phyloP scores from a whole-genome alignment of 2,329 filamentous ascomycete species.

The Diaporthe vexans region DNA sequence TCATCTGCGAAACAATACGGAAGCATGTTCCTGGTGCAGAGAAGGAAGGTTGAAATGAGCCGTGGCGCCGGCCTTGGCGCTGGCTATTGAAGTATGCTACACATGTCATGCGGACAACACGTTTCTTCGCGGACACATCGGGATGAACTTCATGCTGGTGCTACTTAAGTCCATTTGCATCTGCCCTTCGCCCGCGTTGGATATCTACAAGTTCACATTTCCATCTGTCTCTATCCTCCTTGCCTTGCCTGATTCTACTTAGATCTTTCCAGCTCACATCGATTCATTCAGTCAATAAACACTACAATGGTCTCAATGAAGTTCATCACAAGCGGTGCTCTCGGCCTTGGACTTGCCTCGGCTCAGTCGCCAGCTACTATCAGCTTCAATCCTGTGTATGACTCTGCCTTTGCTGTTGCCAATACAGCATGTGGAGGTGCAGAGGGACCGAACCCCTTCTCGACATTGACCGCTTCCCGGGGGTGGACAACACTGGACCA shows the following conservation, averaged over 20 bases:
- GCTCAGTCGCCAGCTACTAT: background rate
- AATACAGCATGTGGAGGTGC: constrained; percentile 3
- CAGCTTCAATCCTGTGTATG: constrained; percentile 9
- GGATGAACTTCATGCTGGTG: too few relatives aligned
- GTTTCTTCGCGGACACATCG: background rate
- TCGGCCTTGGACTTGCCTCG: background rate
- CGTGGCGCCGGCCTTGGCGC: background rate
- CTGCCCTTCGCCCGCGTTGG: too few relatives aligned
- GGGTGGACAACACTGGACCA: background rate
- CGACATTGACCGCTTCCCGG: background rate
- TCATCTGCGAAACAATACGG: background rate
- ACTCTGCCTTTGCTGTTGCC: background rate
- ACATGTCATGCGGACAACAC: too few relatives aligned
- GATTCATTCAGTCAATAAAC: background rate
- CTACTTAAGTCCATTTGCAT: background rate
- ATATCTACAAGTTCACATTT: too few relatives aligned
- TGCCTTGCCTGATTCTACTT: background rate
- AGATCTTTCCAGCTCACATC: background rate
- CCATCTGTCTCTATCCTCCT: too few relatives aligned
- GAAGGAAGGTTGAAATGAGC: background rate
- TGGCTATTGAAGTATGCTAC: background rate
- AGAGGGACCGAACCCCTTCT: background rate
- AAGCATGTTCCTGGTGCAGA: background rate
- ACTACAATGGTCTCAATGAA: background rate
- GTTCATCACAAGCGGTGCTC: background rate